phyloP scores from a whole-genome alignment of 2,329 filamentous ascomycete genomes.

The Tolypocladium sp. region DNA sequence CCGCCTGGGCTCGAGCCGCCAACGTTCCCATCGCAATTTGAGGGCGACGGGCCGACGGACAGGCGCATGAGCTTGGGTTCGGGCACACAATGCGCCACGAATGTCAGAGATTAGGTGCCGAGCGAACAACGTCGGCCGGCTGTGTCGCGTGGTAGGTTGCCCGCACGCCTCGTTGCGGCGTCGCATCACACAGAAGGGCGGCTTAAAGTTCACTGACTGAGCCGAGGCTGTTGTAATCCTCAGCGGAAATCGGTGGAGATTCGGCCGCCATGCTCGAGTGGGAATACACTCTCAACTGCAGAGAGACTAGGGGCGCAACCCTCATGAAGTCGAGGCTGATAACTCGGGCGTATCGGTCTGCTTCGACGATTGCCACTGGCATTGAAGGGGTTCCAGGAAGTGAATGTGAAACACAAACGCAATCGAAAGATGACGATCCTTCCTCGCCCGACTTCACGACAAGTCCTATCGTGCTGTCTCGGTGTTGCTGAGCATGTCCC shows the following conservation, averaged over 20 bases:
- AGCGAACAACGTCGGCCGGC: not conserved
- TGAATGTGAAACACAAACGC: not conserved
- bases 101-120: not conserved
- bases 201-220: not conserved
- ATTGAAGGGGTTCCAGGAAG: not conserved
- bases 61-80: not conserved
- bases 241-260: not conserved
- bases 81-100: not conserved
- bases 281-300: not conserved
- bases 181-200: not conserved
- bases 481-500: conserved; percentile 21
- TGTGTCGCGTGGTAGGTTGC: no score
- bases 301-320: no score
- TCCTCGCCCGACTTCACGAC: not conserved
- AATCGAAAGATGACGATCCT: not conserved
- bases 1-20: not conserved
- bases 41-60: not conserved
- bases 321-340: not conserved
- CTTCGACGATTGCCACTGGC: not conserved
- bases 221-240: not conserved
- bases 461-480: conserved; percentile 6
- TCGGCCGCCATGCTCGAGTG: not conserved
- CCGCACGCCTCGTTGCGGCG: no score
- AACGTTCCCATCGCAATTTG: no score
- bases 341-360: not conserved